Base-by-base conservation (phyloP, 2,329 filamentous ascomycete genomes). In the Aaosphaeria pasadenensis region DNA sequence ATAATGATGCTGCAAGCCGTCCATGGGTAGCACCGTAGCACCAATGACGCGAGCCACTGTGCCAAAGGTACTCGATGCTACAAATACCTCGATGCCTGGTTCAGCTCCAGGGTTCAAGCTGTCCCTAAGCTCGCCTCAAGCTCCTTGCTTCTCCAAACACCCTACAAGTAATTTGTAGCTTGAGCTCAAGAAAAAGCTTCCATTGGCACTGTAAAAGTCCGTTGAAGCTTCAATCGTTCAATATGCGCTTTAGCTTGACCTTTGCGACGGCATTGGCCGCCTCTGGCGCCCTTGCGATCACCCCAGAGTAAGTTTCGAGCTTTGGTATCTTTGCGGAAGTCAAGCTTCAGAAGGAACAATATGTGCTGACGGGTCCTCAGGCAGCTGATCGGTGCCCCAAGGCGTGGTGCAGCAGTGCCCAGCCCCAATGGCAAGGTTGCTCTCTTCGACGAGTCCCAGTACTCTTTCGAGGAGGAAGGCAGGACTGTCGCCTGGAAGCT, bases 391-490 rank as follows among this genome's bases (percentile, higher is more conserved):
- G 84, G 84, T 57, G 87, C 86, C n/a, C 87, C 88, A 30, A 83
- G 88, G 50, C 83, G 88, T 45, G 85, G 84, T 30, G 68, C 82
- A 9, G 87, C 83, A 47, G 70, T 82, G 2, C 87, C 88, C 11
- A 91, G 89, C 66, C 67, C 77, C 32, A 76, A 80, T 45, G 87
- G 87, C 44, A 80, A 79, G 41, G 74, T 82, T 47, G 78, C 85
- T 36, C 71, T 91, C 13, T 89, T 85, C 64, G 83, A 84, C 35
- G 80, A 83, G 29, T 88, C 87, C 1, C 82, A 86, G 7, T 96
- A 95, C 70, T 91, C 85, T 1, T 95, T 95, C 68, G 78, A 88
- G 39, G 78, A 81, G 1, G 88, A 92, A 77, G 43, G 80, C 78
- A 11, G 83, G 82, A 31, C 77, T 82, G 44, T 84, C 81, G 29